Evolutionary conservation across 495 filamentous ascomycete species (phyloP).

Genomic region (Tetracladium setigerum): DNA sequence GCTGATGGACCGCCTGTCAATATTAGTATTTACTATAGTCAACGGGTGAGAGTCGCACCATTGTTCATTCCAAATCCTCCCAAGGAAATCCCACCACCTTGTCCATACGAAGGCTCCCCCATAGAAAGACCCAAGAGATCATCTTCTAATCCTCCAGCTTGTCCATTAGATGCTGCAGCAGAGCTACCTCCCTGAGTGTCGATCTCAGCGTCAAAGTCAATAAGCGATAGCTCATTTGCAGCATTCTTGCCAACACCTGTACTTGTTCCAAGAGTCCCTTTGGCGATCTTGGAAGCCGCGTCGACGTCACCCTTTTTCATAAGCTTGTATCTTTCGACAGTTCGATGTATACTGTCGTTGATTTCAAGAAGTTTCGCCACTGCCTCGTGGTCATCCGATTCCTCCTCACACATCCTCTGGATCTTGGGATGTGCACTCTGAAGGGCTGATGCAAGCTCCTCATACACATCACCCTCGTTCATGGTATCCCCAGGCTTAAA

Average conservation of each 20-base stretch:
- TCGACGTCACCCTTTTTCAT: conserved; percentile 91
- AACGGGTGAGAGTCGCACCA: conserved; percentile 32
- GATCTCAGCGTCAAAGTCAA: conserved; percentile 75
- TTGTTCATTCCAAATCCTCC: conserved; percentile 70
- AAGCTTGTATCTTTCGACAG: conserved; percentile 88
- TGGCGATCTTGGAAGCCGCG: conserved; percentile 74
- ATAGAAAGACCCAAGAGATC: conserved; percentile 46
- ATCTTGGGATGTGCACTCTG: conserved; percentile 97
- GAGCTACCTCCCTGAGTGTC: conserved; percentile 46
- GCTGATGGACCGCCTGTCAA: conserved; percentile 39
- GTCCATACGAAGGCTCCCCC: conserved; percentile 48
- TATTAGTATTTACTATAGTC: conserved; percentile 6
- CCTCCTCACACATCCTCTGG: conserved; percentile 98
- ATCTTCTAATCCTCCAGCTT: conserved; percentile 35
- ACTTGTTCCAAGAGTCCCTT: conserved; percentile 68
- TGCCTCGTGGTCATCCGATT: conserved; percentile 92
- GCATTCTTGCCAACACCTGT: conserved; percentile 66
- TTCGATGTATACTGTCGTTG: conserved; percentile 97
- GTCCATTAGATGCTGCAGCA: conserved; percentile 26
- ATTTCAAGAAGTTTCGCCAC: conserved; percentile 94
- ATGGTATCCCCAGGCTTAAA: conserved; percentile 77
- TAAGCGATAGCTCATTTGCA: conserved; percentile 82
- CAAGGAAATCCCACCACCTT: conserved; percentile 78
- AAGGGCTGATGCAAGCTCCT: conserved; percentile 87
- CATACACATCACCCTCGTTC: conserved; percentile 86